Percentiles rank a stretch among this genome's conserved stretches.
These are phyloP conservation scores for Camellia lanceoleosa DNA, from an alignment of 148 eudicot species.

Conservation along the genomic window DNA sequence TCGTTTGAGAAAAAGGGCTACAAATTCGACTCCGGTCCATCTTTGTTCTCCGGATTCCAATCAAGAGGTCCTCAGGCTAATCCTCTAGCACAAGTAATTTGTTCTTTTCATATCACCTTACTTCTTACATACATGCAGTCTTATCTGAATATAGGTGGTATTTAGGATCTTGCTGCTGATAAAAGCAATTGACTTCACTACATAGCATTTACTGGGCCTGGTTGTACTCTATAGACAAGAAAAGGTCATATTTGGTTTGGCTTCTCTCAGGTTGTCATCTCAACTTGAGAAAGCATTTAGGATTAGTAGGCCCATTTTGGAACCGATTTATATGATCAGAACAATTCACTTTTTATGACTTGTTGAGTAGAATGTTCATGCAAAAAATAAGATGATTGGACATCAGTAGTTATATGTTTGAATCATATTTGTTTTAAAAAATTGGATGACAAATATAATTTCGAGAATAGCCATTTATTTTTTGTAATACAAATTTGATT, in stretches of 20 bases:
- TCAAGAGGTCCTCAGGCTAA: conserved; percentile 98
- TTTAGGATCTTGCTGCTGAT: neutral
- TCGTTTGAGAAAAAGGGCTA: conserved; percentile 79
- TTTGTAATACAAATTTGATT: too few relatives aligned
- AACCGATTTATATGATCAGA: too few relatives aligned
- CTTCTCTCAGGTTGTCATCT: too few relatives aligned
- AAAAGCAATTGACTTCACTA: neutral
- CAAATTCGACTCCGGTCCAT: conserved; percentile 95
- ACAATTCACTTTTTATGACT: too few relatives aligned
- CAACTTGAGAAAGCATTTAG: too few relatives aligned
- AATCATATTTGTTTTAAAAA: too few relatives aligned
- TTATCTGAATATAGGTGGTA: neutral
- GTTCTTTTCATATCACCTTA: conserved; percentile 9
- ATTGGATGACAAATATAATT: too few relatives aligned
- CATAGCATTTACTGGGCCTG: neutral
- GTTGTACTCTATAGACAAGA: neutral
- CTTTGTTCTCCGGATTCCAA: conserved; percentile 92
- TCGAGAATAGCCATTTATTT: too few relatives aligned
- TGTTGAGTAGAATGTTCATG: too few relatives aligned
- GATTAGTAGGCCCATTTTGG: too few relatives aligned
- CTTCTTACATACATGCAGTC: neutral
- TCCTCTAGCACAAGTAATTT: conserved; percentile 90
- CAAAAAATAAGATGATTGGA: too few relatives aligned
- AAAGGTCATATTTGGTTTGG: neutral
- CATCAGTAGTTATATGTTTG: too few relatives aligned